A percentile compares a stretch with the other conserved stretches of the same genome.
phyloP scores from a whole-genome alignment of 257 asterid genomes.

The Euphrasia confusa region DNA sequence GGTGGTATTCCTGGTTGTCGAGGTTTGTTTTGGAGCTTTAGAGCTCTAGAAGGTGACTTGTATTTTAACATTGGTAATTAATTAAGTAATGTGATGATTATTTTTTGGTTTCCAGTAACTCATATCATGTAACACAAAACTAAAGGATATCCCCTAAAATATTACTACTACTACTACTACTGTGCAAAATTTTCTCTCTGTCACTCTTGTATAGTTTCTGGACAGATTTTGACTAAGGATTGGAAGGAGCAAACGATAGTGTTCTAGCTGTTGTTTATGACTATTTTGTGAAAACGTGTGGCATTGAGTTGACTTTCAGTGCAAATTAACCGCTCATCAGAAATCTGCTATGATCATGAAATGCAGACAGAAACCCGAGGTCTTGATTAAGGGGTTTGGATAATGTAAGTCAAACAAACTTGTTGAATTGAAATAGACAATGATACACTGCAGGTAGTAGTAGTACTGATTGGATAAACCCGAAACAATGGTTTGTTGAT shows the following conservation, averaged over 20 bases:
- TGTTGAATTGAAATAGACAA: not conserved
- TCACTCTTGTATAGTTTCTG: not conserved
- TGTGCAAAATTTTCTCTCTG: not conserved
- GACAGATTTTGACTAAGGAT: slow-evolving; percentile 29
- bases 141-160: too few species aligned
- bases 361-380: slow-evolving; percentile 45
- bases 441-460: not conserved
- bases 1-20: slow-evolving; percentile 46
- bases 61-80: slow-evolving; percentile 40
- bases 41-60: slow-evolving; percentile 43
- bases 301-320: slow-evolving; percentile 37
- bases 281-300: slow-evolving; percentile 37
- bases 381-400: slow-evolving; percentile 29
- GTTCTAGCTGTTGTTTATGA: slow-evolving; percentile 35
- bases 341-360: slow-evolving; percentile 33
- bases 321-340: slow-evolving; percentile 36
- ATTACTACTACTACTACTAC: too few species aligned
- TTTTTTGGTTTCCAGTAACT: not conserved
- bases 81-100: not conserved
- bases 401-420: slow-evolving; percentile 35
- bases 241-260: slow-evolving; percentile 18
- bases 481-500: slow-evolving; percentile 3
- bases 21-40: slow-evolving; percentile 49
- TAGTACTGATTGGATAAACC: not conserved
- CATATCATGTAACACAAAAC: too few species aligned